A percentile compares a stretch with the other conserved stretches of the same genome.
These are phyloP conservation scores for Ganoderma boninense DNA, from an alignment of 1,284 basidiomycete species.

Conservation along the genomic window DNA sequence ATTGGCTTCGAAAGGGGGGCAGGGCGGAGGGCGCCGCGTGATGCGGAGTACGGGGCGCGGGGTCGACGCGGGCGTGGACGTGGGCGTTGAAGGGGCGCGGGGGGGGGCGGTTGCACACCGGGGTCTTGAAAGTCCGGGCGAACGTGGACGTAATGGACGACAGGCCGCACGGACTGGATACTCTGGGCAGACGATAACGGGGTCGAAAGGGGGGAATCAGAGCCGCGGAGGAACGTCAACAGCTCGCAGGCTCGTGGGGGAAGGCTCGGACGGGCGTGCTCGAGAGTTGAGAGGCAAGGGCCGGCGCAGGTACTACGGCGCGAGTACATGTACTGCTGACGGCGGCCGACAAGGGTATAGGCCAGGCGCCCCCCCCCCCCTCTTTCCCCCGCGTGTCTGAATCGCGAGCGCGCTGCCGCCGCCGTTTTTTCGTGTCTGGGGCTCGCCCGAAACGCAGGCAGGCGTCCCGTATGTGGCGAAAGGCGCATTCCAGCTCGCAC, in stretches of 20 bases:
- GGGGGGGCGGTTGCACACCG: too few relatives aligned
- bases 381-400: too few relatives aligned
- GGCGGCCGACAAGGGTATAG: constrained; percentile 15
- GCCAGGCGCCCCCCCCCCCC: not conserved
- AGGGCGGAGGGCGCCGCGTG: not conserved
- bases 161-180: not conserved
- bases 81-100: too few relatives aligned
- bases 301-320: too few relatives aligned
- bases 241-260: too few relatives aligned
- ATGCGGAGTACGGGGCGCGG: not conserved
- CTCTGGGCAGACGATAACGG: too few relatives aligned
- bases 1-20: not conserved
- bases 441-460: not conserved
- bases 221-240: too few relatives aligned
- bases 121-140: not conserved
- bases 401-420: not conserved
- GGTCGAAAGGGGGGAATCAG: too few relatives aligned
- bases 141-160: not conserved
- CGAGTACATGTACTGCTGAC: not conserved
- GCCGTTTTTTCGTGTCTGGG: constrained; percentile 1
- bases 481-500: not conserved
- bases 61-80: constrained; percentile 1
- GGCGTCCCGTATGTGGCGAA: constrained; percentile 2
- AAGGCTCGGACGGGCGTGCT: not conserved
- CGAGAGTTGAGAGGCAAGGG: too few relatives aligned